Conservation (phyloP, 345 rosid species). For the Sapria himalayana region DNA sequence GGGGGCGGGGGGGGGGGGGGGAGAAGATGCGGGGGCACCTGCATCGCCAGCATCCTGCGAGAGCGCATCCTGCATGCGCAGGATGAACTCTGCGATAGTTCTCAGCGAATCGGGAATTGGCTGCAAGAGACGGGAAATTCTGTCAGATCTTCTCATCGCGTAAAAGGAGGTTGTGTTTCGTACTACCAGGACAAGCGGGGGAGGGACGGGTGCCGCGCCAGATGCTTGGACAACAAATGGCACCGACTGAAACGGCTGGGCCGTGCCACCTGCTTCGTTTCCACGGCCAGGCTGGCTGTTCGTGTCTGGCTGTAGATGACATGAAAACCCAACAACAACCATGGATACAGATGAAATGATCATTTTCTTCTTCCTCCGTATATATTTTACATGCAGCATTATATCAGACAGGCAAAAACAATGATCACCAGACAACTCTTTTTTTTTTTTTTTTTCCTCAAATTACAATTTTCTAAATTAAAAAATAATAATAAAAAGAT, state of each 20-base stretch:
- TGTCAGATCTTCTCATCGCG: too few relatives aligned
- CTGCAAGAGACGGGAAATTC: conserved; percentile 34
- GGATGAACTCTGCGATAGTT: conserved; percentile 56
- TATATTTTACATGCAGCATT: too few relatives aligned
- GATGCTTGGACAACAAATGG: conserved; percentile 46
- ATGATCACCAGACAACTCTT: too few relatives aligned
- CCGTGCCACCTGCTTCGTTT: conserved; percentile 22
- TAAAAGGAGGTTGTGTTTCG: neutral
- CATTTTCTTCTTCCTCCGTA: neutral
- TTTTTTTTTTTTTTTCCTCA: too few relatives aligned
- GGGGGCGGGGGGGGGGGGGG: too few relatives aligned
- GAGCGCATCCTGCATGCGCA: conserved; percentile 46
- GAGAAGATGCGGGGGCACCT: too few relatives aligned
- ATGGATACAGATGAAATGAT: neutral
- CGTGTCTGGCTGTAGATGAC: conserved; percentile 24
- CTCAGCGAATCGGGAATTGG: conserved; percentile 73
- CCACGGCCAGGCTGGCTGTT: conserved; percentile 29
- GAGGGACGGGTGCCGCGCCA: conserved; percentile 40
- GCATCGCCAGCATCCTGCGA: conserved; percentile 36
- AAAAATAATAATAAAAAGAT: too few relatives aligned
- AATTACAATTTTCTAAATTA: too few relatives aligned
- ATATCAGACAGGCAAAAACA: conserved; percentile 1
- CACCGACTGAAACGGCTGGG: conserved; percentile 26
- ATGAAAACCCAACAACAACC: neutral
- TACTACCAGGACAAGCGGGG: conserved; percentile 35